Evolutionary conservation across 2,329 filamentous ascomycete species (phyloP).

Genomic region (Fonsecaea nubica): DNA sequence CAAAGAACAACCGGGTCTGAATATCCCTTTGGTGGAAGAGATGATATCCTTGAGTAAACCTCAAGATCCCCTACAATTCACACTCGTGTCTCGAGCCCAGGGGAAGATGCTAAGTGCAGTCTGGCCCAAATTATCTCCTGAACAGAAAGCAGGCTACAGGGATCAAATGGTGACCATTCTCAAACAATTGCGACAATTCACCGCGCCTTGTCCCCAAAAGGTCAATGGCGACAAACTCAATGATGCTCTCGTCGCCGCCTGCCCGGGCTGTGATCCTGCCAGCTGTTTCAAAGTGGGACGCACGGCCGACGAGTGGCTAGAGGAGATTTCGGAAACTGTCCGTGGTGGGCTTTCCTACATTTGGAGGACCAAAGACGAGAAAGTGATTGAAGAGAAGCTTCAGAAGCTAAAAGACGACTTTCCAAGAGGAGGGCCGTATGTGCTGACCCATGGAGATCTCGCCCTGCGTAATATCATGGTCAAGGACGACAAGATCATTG

Average conservation of each 20-base stretch:
- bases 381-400: slow-evolving; percentile 23
- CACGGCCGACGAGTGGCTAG: slow-evolving; percentile 21
- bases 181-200: slow-evolving; percentile 18
- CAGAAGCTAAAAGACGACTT: slow-evolving; percentile 25
- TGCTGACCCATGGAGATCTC: slow-evolving; percentile 42
- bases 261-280: not conserved
- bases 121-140: slow-evolving; percentile 9
- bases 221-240: slow-evolving; percentile 10
- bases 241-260: slow-evolving; percentile 7
- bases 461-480: slow-evolving; percentile 43
- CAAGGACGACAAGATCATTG: slow-evolving; percentile 39
- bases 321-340: slow-evolving; percentile 9
- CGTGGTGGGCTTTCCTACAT: slow-evolving; percentile 1
- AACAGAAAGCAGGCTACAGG: slow-evolving; percentile 23
- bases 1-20: slow-evolving; percentile 16
- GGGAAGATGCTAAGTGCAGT: not conserved
- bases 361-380: slow-evolving; percentile 3
- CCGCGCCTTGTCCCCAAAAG: slow-evolving; percentile 17
- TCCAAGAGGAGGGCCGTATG: slow-evolving; percentile 39
- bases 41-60: slow-evolving; percentile 17
- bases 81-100: slow-evolving; percentile 18
- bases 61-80: slow-evolving; percentile 18
- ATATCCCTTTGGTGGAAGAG: slow-evolving; percentile 21
- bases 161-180: slow-evolving; percentile 18
- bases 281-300: slow-evolving; percentile 21